Evolutionary conservation across 108 stramenopile genomes (phyloP), one percentile per base, ranked within the genome.

Genomic region (Cyclotella cryptica): DNA sequence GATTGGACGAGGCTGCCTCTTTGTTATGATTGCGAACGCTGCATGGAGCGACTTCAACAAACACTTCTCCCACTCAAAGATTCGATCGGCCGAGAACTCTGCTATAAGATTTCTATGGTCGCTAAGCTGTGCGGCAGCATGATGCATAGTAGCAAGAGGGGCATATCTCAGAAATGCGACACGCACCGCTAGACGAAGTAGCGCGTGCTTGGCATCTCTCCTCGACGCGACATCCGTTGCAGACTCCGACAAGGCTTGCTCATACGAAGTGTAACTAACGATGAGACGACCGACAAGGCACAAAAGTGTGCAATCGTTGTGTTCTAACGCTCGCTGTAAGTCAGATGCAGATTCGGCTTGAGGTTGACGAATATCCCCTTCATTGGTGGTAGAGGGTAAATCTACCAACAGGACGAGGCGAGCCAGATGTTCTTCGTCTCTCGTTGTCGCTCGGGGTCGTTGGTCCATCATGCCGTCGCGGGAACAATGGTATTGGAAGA

Each of bases 401-500:
- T 62, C 66, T 40, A 80, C 60, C 47, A 80, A 44, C 8, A 80
- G 60, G 40, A 80, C 57, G 59, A 80, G 72, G 41, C 65, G 49
- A 10, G 79, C 72, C 17, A 80, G 66, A 29, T 60, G 66, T 43
- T 59, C 69, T 54, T 71, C 70, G 78, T 79, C 78, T 45, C 45
- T 55, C 55, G 24, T 55, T 19, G 1, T 55, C 35, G 35, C 6
- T 35, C 4, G 35, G 35, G 6, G 35, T 6, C 35, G 35, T 35
- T 35, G 35, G 19, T 19, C 8, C 49, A 51, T 1, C 49, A 18
- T n/a, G n/a, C n/a, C n/a, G n/a, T n/a, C n/a, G n/a, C n/a, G n/a
- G n/a, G n/a, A n/a, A n/a, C n/a, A n/a, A n/a, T n/a, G n/a, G n/a
- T n/a, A n/a, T n/a, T n/a, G n/a, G n/a, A n/a, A n/a, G n/a, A n/a